Base-by-base conservation (phyloP, 169 alveolate genomes). In the Miamiensis avidus region DNA sequence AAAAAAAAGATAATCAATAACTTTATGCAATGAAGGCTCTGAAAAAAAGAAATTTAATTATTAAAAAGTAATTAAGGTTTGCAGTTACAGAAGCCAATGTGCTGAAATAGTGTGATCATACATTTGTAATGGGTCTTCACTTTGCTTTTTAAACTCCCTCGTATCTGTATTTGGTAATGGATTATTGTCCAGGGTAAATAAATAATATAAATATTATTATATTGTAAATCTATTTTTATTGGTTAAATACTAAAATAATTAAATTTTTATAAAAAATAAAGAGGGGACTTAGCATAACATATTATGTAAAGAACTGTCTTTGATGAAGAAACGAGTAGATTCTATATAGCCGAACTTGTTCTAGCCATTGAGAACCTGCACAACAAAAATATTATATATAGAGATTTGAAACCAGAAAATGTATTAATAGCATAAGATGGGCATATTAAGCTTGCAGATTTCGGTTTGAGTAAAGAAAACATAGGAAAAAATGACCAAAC, bases 351-450 rank as follows among this genome's bases (percentile, higher is more conserved):
- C 28, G 94, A 90, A 84, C 31, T 90, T 73, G 82, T 90, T 20
- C 87, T 90, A 77, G 91, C 89, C 29, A 72, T 90, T 27, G 94
- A 90, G 31, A 83, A 82, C 64, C 75, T 90, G 64, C 93, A 89
- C 83, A 32, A 82, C 29, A 87, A 90, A 73, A 86, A 86, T 34
- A 87, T 90, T 76, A 85, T 90, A 29, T 90, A 90, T 87, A 76
- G 94, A 69, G 94, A 90, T 84, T 84, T 90, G 74, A 90, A 90
- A 82, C 94, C 94, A 76, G 94, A 90, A 83, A 89, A 89, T 86
- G 76, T 89, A 28, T 83, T 89, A 33, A 65, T 90, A 65, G 91
- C 85, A 33, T 73, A 75, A 65, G 82, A 64, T 32, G 94, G 94
- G 0, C 91, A 90, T 81, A 72, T 90, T 27, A 90, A 90, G 65